Percentiles rank a stretch among this genome's conserved stretches.
phyloP scores from a whole-genome alignment of 768 basidiomycete genomes.

The Grammothele lineata region DNA sequence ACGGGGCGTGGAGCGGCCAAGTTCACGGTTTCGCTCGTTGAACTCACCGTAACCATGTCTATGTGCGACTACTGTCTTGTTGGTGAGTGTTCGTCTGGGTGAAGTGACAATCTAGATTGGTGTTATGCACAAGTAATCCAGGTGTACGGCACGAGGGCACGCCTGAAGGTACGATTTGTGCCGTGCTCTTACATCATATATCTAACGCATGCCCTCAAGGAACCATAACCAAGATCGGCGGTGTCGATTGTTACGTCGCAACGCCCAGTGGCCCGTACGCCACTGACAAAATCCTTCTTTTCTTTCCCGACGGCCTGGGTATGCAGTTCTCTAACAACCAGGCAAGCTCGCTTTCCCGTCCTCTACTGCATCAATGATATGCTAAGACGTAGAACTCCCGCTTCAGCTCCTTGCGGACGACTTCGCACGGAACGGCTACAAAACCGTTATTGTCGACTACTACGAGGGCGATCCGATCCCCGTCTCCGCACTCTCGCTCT shows the following conservation, averaged over 20 bases:
- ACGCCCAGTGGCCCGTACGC: constrained; percentile 35
- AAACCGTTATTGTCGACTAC: constrained; percentile 32
- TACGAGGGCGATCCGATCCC: constrained; percentile 33
- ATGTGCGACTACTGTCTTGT: constrained; percentile 53
- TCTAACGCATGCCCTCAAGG: constrained; percentile 19
- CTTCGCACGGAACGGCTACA: constrained; percentile 39
- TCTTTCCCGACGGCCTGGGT: constrained; percentile 35
- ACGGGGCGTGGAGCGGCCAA: no score
- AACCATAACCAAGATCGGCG: constrained; percentile 30
- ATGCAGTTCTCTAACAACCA: constrained; percentile 26
- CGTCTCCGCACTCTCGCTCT: constrained; percentile 7
- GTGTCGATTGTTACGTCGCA: constrained; percentile 37
- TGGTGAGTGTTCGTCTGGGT: constrained; percentile 32
- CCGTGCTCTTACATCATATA: background rate
- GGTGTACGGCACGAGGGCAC: constrained; percentile 34
- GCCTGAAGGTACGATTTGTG: constrained; percentile 28
- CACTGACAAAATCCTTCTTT: constrained; percentile 34
- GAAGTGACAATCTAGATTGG: background rate
- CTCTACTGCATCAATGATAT: no score
- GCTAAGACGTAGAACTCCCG: no score
- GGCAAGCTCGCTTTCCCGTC: constrained; percentile 1
- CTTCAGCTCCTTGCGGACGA: constrained; percentile 41
- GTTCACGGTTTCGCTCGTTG: no score
- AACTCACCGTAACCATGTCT: constrained; percentile 39
- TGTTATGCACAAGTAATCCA: constrained; percentile 6